These are phyloP conservation scores for Drechslerella dactyloides DNA, from an alignment of 2,329 filamentous ascomycete genomes.

Conservation along the genomic window DNA sequence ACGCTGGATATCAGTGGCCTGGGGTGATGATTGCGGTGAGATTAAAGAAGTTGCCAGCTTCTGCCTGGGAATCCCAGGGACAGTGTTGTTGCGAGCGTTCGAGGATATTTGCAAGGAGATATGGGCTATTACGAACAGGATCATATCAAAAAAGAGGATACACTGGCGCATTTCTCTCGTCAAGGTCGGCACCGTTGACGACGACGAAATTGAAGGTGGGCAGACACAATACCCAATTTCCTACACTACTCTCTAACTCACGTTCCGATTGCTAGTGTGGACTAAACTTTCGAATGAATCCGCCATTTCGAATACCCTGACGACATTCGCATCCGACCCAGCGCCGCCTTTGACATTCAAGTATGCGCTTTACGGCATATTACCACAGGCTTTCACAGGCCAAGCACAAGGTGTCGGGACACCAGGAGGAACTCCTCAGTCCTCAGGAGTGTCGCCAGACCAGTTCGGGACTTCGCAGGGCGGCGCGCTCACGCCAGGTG, in stretches of 20 bases:
- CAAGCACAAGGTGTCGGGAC: conserved; percentile 48
- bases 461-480: conserved; percentile 57
- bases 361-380: conserved; percentile 47
- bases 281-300: conserved; percentile 41
- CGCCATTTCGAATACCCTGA: conserved; percentile 44
- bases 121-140: conserved; percentile 77
- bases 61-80: conserved; percentile 69
- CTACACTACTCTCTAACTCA: background rate
- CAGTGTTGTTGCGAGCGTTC: conserved; percentile 64
- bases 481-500: conserved; percentile 51
- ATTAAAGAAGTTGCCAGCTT: conserved; percentile 77
- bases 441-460: conserved; percentile 66
- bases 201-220: conserved; percentile 65
- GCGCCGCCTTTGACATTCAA: conserved; percentile 52
- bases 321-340: conserved; percentile 53
- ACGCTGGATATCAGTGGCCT: conserved; percentile 78
- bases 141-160: conserved; percentile 72
- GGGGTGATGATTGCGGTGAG: conserved; percentile 78
- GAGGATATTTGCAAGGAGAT: conserved; percentile 74
- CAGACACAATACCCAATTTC: background rate
- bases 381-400: conserved; percentile 52
- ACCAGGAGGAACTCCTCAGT: conserved; percentile 52
- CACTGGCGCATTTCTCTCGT: conserved; percentile 79
- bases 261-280: conserved; percentile 25
- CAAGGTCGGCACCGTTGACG: conserved; percentile 72